These are phyloP conservation scores for Chondrus crispus DNA, from an alignment of 23 red algal species.

Conservation along the genomic window DNA sequence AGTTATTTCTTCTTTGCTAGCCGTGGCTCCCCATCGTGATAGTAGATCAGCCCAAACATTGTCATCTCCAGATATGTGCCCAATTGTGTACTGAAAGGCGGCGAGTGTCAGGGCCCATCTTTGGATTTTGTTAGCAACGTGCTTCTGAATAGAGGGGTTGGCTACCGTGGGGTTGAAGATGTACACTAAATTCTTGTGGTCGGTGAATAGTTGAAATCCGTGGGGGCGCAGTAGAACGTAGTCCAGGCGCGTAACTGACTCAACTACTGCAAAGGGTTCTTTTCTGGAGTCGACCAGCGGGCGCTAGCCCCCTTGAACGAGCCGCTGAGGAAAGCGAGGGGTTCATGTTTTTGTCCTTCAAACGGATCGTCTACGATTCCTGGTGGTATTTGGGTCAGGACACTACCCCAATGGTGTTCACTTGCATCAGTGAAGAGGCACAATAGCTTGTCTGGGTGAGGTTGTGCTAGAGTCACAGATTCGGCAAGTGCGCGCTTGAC, in stretches of 20 bases:
- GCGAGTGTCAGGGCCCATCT: not conserved
- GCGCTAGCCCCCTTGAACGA: not conserved
- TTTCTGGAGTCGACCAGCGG: not conserved
- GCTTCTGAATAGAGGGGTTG: not conserved
- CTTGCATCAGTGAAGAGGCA: slow-evolving; percentile 3
- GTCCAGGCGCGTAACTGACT: not conserved
- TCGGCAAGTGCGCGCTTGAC: not conserved
- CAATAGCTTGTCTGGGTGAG: not conserved
- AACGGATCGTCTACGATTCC: not conserved
- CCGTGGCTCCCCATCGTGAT: not conserved
- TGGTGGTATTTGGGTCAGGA: slow-evolving; percentile 1
- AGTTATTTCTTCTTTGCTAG: not conserved
- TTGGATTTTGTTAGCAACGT: not conserved
- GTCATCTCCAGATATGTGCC: slow-evolving; percentile 6
- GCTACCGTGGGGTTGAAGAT: not conserved
- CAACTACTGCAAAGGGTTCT: not conserved
- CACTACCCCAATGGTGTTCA: not conserved
- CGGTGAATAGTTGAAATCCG: slow-evolving; percentile 6
- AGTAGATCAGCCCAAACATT: slow-evolving; percentile 16
- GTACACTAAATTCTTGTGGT: not conserved
- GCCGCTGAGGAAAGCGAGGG: not conserved
- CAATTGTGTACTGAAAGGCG: not conserved
- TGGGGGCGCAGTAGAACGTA: not conserved
- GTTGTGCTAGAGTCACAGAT: not conserved
- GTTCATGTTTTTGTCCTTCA: not conserved